Conservation (phyloP, 1,139 yeast species). For the Tardiomyces blankii region DNA sequence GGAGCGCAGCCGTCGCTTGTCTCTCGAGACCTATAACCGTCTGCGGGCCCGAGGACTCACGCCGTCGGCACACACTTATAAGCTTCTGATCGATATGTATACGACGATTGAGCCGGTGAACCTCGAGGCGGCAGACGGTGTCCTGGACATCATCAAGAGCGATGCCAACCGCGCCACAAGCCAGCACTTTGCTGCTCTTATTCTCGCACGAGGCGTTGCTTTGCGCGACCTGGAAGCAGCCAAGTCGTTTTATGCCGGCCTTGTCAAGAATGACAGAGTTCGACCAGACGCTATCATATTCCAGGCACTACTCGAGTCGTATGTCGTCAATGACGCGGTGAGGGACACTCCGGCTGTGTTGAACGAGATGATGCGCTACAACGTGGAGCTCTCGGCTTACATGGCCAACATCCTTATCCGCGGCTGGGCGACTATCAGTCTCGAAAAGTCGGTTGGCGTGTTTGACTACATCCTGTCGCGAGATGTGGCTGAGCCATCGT, state of each 20-base stretch:
- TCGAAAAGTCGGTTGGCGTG: constrained; percentile 22
- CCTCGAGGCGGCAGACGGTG: constrained; percentile 27
- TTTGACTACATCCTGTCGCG: constrained; percentile 21
- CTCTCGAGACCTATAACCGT: constrained; percentile 22
- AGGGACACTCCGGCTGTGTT: constrained; percentile 23
- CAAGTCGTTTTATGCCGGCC: constrained; percentile 22
- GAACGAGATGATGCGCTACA: constrained; percentile 25
- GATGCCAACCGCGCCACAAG: constrained; percentile 20
- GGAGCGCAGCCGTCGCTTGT: constrained; percentile 24
- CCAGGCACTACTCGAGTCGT: constrained; percentile 30
- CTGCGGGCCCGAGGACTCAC: constrained; percentile 19
- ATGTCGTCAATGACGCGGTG: constrained; percentile 23
- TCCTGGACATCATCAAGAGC: constrained; percentile 21
- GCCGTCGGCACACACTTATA: constrained; percentile 30
- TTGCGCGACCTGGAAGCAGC: constrained; percentile 25
- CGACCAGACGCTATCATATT: constrained; percentile 29
- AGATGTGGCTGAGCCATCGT: constrained; percentile 26
- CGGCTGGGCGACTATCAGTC: constrained; percentile 28
- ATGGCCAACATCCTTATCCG: constrained; percentile 28
- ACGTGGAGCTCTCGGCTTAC: constrained; percentile 25
- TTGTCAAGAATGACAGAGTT: constrained; percentile 19
- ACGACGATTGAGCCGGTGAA: constrained; percentile 24
- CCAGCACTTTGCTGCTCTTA: constrained; percentile 30
- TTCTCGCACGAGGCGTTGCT: constrained; percentile 31
- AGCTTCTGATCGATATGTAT: constrained; percentile 30